Percentiles rank a stretch among this genome's conserved stretches.
Conservation (phyloP, 768 basidiomycete species). For the Hericium rajendrae region DNA sequence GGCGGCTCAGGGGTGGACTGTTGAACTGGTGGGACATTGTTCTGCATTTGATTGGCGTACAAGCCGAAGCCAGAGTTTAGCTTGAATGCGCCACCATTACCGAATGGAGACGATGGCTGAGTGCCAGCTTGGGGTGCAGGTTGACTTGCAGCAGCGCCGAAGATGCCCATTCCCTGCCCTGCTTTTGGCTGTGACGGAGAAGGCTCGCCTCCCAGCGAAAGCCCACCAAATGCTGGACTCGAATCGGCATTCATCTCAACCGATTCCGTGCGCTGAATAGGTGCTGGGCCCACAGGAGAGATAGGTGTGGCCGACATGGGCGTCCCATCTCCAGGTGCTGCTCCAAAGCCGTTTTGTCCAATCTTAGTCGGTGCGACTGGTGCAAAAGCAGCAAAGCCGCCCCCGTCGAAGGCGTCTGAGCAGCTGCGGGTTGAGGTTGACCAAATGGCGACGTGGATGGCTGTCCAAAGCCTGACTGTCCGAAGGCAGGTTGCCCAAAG, state of each 20-base stretch:
- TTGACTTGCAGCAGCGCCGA: conserved; percentile 16
- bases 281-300: conserved; percentile 5
- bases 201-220: conserved; percentile 18
- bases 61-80: conserved; percentile 23
- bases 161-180: conserved; percentile 13
- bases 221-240: conserved; percentile 16
- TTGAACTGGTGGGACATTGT: conserved; percentile 5
- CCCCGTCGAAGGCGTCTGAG: conserved; percentile 5
- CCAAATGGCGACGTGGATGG: not conserved
- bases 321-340: conserved; percentile 7
- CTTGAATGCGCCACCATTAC: conserved; percentile 12
- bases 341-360: conserved; percentile 14
- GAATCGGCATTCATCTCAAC: conserved; percentile 11
- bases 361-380: conserved; percentile 13
- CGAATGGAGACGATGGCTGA: conserved; percentile 8
- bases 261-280: conserved; percentile 3
- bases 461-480: conserved; percentile 17
- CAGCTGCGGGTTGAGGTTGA: not conserved
- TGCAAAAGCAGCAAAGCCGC: conserved; percentile 18
- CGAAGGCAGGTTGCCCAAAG: conserved; percentile 7
- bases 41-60: conserved; percentile 14
- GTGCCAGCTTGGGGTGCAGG: not conserved
- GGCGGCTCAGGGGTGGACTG: conserved; percentile 4
- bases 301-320: conserved; percentile 1
- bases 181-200: conserved; percentile 9